These are phyloP conservation scores for Hymenoscyphus albidus DNA, from an alignment of 2,329 filamentous ascomycete species.

Conservation along the genomic window DNA sequence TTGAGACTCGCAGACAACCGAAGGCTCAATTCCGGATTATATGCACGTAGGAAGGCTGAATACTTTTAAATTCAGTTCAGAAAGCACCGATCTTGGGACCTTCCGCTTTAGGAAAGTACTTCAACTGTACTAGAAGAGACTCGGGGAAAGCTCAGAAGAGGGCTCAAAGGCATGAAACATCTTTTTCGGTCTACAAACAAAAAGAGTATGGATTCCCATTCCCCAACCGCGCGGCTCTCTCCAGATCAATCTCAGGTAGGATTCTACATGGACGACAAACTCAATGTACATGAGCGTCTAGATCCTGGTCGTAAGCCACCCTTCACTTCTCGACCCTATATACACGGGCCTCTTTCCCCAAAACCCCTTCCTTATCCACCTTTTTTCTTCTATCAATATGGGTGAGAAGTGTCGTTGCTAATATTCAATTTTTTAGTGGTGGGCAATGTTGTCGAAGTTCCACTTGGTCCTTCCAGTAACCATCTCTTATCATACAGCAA, in stretches of 20 bases:
- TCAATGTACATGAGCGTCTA: constrained; percentile 23
- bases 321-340: neutral
- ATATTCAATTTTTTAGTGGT: neutral
- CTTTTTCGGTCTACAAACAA: constrained; percentile 5
- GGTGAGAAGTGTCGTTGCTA: neutral
- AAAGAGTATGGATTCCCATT: constrained; percentile 7
- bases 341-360: neutral
- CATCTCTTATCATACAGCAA: neutral
- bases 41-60: constrained; percentile 10
- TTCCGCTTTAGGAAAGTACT: constrained; percentile 5
- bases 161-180: neutral
- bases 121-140: constrained; percentile 3
- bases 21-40: neutral
- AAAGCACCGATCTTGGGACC: constrained; percentile 7
- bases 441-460: neutral
- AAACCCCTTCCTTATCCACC: neutral
- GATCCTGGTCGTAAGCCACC: constrained; percentile 8
- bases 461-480: neutral
- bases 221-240: neutral
- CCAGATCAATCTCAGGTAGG: constrained; percentile 1
- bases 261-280: constrained; percentile 23
- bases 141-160: neutral
- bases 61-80: neutral
- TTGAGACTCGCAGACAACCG: constrained; percentile 9
- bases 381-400: neutral